Evolutionary conservation across 768 basidiomycete genomes (phyloP).

Genomic region (Sarcodon aspratus): DNA sequence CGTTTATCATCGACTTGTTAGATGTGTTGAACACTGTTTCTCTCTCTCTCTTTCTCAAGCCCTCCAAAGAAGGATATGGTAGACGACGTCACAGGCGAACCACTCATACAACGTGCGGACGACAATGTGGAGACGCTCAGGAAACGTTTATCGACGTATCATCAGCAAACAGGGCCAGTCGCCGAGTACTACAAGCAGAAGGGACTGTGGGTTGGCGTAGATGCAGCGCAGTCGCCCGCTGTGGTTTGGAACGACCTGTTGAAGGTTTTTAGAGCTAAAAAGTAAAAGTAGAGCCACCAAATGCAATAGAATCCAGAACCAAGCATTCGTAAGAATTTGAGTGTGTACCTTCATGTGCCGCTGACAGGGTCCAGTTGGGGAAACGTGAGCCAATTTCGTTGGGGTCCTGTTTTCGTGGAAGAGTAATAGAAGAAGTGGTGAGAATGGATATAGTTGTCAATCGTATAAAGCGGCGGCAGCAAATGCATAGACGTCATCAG

Average conservation of each 20-base stretch:
- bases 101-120: conserved; percentile 92
- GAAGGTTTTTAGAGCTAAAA: conserved; percentile 43
- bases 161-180: conserved; percentile 90
- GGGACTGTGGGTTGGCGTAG: conserved; percentile 82
- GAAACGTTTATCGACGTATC: conserved; percentile 84
- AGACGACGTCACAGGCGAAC: conserved; percentile 93
- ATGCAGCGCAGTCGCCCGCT: conserved; percentile 87
- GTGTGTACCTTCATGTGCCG: too few species aligned
- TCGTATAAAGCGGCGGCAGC: too few species aligned
- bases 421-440: too few species aligned
- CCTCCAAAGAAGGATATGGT: conserved; percentile 94
- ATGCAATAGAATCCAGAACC: too few species aligned
- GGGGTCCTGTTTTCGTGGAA: too few species aligned
- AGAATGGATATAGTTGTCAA: too few species aligned
- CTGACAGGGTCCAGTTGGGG: too few species aligned
- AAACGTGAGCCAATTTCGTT: too few species aligned
- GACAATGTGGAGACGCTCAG: conserved; percentile 94
- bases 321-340: too few species aligned
- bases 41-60: conserved; percentile 28
- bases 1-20: conserved; percentile 1
- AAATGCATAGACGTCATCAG: too few species aligned
- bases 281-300: conserved; percentile 5
- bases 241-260: conserved; percentile 84
- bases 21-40: not conserved
- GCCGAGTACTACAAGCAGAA: conserved; percentile 92